These are phyloP conservation scores for Ceratocystiopsis brevicomis DNA, from an alignment of 2,329 filamentous ascomycete genomes.

Conservation along the genomic window DNA sequence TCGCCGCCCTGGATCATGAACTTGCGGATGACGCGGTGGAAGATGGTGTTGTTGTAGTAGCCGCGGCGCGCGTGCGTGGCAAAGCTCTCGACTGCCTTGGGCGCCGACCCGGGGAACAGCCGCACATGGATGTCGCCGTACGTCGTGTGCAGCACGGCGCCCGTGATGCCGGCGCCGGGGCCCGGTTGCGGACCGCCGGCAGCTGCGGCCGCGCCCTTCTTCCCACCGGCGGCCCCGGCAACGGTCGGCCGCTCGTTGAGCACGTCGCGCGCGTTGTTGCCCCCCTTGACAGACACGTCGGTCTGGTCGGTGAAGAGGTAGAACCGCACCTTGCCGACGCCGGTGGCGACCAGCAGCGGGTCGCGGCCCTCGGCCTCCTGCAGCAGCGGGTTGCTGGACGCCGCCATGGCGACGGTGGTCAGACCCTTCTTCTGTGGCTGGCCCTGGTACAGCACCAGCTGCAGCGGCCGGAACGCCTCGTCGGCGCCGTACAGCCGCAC, in stretches of 20 bases:
- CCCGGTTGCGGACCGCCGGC: conserved; percentile 19
- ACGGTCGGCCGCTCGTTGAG: conserved; percentile 78
- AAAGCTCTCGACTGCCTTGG: conserved; percentile 94
- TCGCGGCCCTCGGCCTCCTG: conserved; percentile 83
- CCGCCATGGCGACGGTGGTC: conserved; percentile 92
- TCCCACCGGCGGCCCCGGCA: conserved; percentile 27
- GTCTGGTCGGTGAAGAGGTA: conserved; percentile 95
- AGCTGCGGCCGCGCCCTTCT: conserved; percentile 16
- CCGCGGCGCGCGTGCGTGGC: conserved; percentile 74
- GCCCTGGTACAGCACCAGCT: conserved; percentile 80
- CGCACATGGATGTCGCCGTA: conserved; percentile 88
- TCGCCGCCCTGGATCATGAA: conserved; percentile 95
- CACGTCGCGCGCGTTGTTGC: conserved; percentile 60
- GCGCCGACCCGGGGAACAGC: conserved; percentile 80
- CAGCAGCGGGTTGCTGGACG: conserved; percentile 78
- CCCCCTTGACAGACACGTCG: conserved; percentile 37
- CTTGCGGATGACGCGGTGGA: conserved; percentile 90
- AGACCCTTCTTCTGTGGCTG: conserved; percentile 86
- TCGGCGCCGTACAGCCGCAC: conserved; percentile 82
- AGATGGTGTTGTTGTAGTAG: conserved; percentile 96
- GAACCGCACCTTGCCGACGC: conserved; percentile 73
- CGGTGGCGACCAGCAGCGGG: conserved; percentile 72
- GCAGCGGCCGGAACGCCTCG: conserved; percentile 68
- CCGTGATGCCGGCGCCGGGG: conserved; percentile 49
- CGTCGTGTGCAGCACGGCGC: conserved; percentile 76